phyloP scores from a whole-genome alignment of 1,139 yeast species.

The Taphrina confusa region DNA sequence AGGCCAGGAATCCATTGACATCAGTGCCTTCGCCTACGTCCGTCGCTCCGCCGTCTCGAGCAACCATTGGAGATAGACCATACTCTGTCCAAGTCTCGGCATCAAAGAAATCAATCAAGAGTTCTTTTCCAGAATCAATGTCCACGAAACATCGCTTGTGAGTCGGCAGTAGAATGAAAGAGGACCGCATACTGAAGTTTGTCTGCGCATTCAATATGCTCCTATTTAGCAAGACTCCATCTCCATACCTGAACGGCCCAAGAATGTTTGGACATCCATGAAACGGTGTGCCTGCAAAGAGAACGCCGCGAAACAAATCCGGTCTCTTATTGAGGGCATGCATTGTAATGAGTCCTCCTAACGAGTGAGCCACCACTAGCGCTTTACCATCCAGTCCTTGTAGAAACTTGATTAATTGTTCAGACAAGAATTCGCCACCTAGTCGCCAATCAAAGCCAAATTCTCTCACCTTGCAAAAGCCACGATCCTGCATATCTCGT shows the following conservation, averaged over 20 bases:
- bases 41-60: slow-evolving; percentile 7
- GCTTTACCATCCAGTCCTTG: slow-evolving; percentile 52
- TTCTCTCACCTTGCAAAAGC: slow-evolving; percentile 61
- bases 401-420: slow-evolving; percentile 55
- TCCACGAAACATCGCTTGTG: slow-evolving; percentile 74
- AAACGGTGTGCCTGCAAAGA: slow-evolving; percentile 77
- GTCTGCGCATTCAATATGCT: slow-evolving; percentile 75
- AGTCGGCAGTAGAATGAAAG: slow-evolving; percentile 73
- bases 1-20: slow-evolving; percentile 10
- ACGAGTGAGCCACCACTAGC: slow-evolving; percentile 76
- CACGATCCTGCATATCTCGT: slow-evolving; percentile 40
- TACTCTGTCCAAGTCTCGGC: slow-evolving; percentile 78
- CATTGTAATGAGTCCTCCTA: slow-evolving; percentile 89
- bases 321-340: slow-evolving; percentile 72
- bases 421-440: slow-evolving; percentile 59
- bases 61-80: slow-evolving; percentile 71
- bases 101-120: slow-evolving; percentile 68
- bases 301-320: slow-evolving; percentile 64
- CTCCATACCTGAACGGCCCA: slow-evolving; percentile 83
- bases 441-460: slow-evolving; percentile 93
- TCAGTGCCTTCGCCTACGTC: slow-evolving; percentile 21
- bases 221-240: slow-evolving; percentile 71
- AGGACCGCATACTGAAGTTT: slow-evolving; percentile 84
- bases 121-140: slow-evolving; percentile 38
- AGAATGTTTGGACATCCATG: slow-evolving; percentile 79